phyloP scores from a whole-genome alignment of 257 asterid species.

The Solanum clarkiae region DNA sequence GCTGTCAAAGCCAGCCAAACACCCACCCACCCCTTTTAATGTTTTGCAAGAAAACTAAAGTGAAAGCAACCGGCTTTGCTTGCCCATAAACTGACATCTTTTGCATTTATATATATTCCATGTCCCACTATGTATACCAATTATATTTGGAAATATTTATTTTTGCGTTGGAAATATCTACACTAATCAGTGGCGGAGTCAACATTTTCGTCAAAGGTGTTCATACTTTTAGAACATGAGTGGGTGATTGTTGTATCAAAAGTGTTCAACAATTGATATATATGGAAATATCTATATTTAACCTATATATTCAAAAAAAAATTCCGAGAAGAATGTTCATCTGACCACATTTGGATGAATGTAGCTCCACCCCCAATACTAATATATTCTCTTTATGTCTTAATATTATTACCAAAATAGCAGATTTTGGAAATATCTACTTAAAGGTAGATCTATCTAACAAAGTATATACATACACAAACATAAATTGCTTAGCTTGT shows the following conservation, averaged over 20 bases:
- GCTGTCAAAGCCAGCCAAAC: neutral
- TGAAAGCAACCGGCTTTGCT: conserved; percentile 31
- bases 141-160: neutral
- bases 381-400: neutral
- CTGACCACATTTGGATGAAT: too few relatives aligned
- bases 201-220: too few relatives aligned
- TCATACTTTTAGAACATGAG: too few relatives aligned
- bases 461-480: neutral
- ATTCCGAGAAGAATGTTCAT: too few relatives aligned
- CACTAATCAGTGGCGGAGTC: neutral
- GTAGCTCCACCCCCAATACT: too few relatives aligned
- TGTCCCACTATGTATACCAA: neutral
- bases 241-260: too few relatives aligned
- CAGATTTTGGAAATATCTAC: neutral
- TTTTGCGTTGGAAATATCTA: neutral
- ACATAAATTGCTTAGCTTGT: neutral
- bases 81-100: conserved; percentile 28
- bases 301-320: too few relatives aligned
- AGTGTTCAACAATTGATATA: too few relatives aligned
- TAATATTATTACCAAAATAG: neutral
- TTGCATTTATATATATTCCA: neutral
- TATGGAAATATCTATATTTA: too few relatives aligned
- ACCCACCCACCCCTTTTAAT: neutral
- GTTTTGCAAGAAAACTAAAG: neutral
- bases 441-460: neutral